These are phyloP conservation scores for Fusarium virguliforme DNA, from an alignment of 2,329 filamentous ascomycete species.

Conservation along the genomic window DNA sequence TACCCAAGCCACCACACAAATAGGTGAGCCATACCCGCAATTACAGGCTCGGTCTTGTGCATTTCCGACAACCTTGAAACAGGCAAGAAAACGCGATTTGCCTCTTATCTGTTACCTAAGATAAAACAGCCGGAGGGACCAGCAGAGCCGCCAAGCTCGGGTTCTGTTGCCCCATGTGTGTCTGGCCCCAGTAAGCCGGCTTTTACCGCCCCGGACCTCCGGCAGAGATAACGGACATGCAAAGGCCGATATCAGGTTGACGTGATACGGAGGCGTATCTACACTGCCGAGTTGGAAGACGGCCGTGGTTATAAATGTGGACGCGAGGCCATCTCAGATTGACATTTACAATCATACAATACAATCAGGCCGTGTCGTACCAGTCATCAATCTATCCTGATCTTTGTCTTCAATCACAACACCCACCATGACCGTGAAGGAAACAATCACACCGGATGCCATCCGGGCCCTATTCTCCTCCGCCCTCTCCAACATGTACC, in stretches of 20 bases:
- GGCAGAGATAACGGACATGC: constrained; percentile 18
- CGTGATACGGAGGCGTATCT: constrained; percentile 8
- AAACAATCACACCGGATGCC: constrained; percentile 24
- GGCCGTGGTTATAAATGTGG: background rate
- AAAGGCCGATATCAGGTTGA: constrained; percentile 16
- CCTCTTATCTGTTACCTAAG: constrained; percentile 6
- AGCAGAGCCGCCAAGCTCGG: constrained; percentile 16
- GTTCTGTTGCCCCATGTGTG: constrained; percentile 32
- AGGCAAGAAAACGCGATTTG: background rate
- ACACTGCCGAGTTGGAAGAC: background rate
- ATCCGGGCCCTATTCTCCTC: constrained; percentile 43
- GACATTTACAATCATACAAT: no score
- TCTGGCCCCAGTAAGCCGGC: constrained; percentile 9
- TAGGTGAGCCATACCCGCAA: background rate
- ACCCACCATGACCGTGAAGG: constrained; percentile 17
- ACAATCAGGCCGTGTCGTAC: no score
- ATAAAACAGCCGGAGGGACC: background rate
- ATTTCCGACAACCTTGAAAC: background rate
- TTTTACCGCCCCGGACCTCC: constrained; percentile 19
- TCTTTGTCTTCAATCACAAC: background rate
- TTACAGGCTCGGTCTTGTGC: background rate
- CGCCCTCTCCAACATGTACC: constrained; percentile 54
- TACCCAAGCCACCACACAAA: no score
- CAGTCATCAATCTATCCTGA: background rate
- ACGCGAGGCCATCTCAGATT: background rate